Conservation (phyloP, 164 flowering plant genomes). For the Vitis vinifera region ASM3070453v1 NC_081817.1:17278501-17279000, state of each 20-base stretch:
- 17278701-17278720: not conserved
- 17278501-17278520: too few relatives aligned
- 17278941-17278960: too few relatives aligned
- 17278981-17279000: too few relatives aligned
- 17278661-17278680: not conserved
- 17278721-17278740: not conserved
- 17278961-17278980: too few relatives aligned
- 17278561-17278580: constrained; percentile 4
- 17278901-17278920: too few relatives aligned
- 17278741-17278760: not conserved
- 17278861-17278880: too few relatives aligned
- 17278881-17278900: too few relatives aligned
- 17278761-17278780: constrained; percentile 10
- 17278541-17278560: not conserved
- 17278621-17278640: not conserved
- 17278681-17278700: too few relatives aligned
- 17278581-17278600: not conserved
- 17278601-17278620: not conserved
- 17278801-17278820: constrained; percentile 17
- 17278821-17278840: constrained; percentile 20
- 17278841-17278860: not conserved
- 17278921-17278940: not conserved
- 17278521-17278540: not conserved
- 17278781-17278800: constrained; percentile 18
- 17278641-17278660: constrained; percentile 3